A percentile compares a stretch with the other conserved stretches of the same genome.
These are phyloP conservation scores for Penicillium sclerotiorum DNA, from an alignment of 2,329 filamentous ascomycete species.

Conservation along the genomic window DNA sequence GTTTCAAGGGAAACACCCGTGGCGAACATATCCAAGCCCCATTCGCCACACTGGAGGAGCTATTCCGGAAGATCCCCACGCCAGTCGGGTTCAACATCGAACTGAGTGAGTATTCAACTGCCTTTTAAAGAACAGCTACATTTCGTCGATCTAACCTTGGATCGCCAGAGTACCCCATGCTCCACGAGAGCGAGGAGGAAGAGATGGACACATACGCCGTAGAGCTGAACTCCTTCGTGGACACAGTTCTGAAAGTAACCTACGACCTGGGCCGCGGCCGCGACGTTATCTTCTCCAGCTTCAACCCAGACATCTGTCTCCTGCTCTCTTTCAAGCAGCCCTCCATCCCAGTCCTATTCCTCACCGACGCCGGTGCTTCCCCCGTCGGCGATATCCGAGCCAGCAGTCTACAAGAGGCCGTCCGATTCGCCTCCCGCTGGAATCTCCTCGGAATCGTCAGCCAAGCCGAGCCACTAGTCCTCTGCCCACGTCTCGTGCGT, in stretches of 20 bases:
- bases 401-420: constrained; percentile 89
- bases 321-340: constrained; percentile 96
- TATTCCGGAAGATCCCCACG: constrained; percentile 82
- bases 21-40: constrained; percentile 95
- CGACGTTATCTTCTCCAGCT: constrained; percentile 96
- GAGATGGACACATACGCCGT: constrained; percentile 97
- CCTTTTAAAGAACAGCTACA: constrained; percentile 26
- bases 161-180: constrained; percentile 81
- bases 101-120: constrained; percentile 63
- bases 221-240: constrained; percentile 94
- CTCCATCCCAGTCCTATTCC: constrained; percentile 90
- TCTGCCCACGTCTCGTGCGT: constrained; percentile 82
- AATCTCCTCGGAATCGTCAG: constrained; percentile 90
- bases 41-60: constrained; percentile 91
- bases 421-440: constrained; percentile 93
- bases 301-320: constrained; percentile 96
- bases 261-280: constrained; percentile 80
- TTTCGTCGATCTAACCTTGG: constrained; percentile 31
- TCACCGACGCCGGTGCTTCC: constrained; percentile 83
- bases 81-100: constrained; percentile 96
- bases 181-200: constrained; percentile 90
- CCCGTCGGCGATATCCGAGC: constrained; percentile 87
- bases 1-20: constrained; percentile 92
- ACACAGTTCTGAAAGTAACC: constrained; percentile 86
- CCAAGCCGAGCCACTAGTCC: constrained; percentile 83